Conservation (phyloP, 108 stramenopile genomes). For the Cyclotella sp. region DNA sequence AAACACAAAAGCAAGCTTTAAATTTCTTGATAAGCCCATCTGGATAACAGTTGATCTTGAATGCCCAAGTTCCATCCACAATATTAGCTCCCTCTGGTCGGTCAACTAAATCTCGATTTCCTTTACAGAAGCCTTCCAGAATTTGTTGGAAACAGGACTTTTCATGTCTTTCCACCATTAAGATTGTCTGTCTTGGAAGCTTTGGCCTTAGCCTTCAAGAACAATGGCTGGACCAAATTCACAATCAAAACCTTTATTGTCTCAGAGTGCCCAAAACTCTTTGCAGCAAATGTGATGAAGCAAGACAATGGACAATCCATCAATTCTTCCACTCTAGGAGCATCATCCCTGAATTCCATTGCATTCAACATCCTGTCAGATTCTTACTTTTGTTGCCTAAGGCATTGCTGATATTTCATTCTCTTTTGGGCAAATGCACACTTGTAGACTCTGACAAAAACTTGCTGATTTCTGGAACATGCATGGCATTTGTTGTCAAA, state of each 20-base stretch:
- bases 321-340: neutral
- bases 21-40: slow-evolving; percentile 55
- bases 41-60: slow-evolving; percentile 42
- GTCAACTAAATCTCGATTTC: slow-evolving; percentile 39
- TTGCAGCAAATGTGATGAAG: slow-evolving; percentile 3
- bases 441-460: neutral
- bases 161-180: slow-evolving; percentile 49
- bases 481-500: too few relatives aligned
- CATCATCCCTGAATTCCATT: neutral
- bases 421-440: neutral
- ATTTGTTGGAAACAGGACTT: slow-evolving; percentile 31
- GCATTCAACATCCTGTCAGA: too few relatives aligned
- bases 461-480: too few relatives aligned
- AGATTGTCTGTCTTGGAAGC: slow-evolving; percentile 35
- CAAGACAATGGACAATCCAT: neutral
- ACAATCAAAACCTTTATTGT: too few relatives aligned
- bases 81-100: neutral
- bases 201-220: slow-evolving; percentile 8
- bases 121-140: slow-evolving; percentile 36
- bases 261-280: too few relatives aligned
- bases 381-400: neutral
- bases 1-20: slow-evolving; percentile 59
- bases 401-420: too few relatives aligned
- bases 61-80: neutral
- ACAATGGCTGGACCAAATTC: neutral